Base-by-base conservation (phyloP, 352 stramenopile genomes). In the Globisporangium recalcitrans region DNA sequence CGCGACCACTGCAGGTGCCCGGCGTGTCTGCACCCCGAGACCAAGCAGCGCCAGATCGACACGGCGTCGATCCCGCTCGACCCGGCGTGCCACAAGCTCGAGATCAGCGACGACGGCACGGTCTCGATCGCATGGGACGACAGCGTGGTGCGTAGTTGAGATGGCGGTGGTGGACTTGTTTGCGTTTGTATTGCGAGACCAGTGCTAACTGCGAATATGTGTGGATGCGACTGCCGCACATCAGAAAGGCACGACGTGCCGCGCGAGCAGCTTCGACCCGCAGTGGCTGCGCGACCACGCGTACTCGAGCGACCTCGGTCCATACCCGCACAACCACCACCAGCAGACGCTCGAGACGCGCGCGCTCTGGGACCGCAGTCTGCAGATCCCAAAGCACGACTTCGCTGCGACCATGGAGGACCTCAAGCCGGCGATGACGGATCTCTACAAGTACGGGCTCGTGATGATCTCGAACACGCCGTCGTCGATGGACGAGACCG, bases 1-100 rank as follows among this genome's bases (percentile, higher is more conserved):
- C 85, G 85, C 46, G 85, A 95, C 64, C 82, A 95, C 65, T 95
- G 85, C 79, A 73, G 60, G 36, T 95, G 85, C 38, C 54, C 76
- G 27, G 60, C 61, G 32, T 95, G 85, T 49, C 64, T 78, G 59
- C 85, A 95, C 63, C 77, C 82, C 14, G 71, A 85, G 63, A 95
- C 85, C 26, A 74, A 62, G 14, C 85, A 95, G 72, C 80, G 85
- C 8, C 80, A 91, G 60, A 48, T 91, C 6, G 79, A 91, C 72
- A 91, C 85, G 44, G 83, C 85, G 27, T 88, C 82, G n/a, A 92
- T 94, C 59, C 70, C 75, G 5, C 58, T 85, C 47, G 58, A 91
- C 64, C 67, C 79, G 32, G 58, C 73, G 29, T 64, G 87, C 58
- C 51, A 65, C n/a, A 60, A 69, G 27, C 64, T 88, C 21, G 47